phyloP scores from a whole-genome alignment of 345 rosid genomes.

The Isatis tinctoria region DNA sequence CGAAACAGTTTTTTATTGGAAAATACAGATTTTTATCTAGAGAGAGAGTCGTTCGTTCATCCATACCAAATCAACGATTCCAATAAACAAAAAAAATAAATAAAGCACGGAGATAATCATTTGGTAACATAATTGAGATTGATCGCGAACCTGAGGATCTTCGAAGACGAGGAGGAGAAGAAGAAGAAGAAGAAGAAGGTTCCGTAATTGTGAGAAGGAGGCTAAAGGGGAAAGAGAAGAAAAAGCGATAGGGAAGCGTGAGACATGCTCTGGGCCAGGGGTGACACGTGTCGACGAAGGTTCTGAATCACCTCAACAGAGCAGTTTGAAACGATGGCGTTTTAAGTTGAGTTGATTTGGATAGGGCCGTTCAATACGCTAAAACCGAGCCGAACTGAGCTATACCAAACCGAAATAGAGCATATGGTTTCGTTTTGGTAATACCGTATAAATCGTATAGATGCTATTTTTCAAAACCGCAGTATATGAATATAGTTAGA shows the following conservation, averaged over 20 bases:
- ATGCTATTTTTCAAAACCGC: no score
- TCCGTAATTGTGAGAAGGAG: constrained; percentile 2
- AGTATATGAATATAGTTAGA: no score
- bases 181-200: constrained; percentile 6
- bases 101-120: neutral
- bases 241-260: constrained; percentile 6
- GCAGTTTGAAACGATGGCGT: neutral
- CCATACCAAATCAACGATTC: neutral
- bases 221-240: neutral
- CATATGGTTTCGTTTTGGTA: no score
- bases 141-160: neutral
- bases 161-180: no score
- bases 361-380: no score
- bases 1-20: neutral
- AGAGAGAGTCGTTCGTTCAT: neutral
- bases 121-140: neutral
- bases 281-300: constrained; percentile 20
- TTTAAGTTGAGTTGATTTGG: neutral
- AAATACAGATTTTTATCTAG: neutral
- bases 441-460: no score
- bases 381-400: no score
- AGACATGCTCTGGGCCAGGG: neutral
- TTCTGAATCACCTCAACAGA: constrained; percentile 5
- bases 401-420: no score
- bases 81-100: neutral